phyloP scores from a whole-genome alignment of 176 grass and related monocot species.

The Avena atlantica region DNA sequence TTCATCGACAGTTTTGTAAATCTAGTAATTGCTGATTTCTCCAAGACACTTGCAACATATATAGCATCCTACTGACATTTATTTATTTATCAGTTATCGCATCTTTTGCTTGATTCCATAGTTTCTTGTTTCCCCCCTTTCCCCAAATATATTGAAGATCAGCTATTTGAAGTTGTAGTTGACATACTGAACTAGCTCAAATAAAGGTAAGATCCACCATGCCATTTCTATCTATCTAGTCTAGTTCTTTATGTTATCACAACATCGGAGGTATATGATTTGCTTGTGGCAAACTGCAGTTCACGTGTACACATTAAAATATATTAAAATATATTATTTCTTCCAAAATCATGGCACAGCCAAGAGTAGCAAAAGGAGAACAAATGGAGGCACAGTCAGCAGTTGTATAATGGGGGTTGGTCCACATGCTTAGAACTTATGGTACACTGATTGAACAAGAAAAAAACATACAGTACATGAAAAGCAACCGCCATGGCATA shows the following conservation, averaged over 20 bases:
- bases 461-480: not conserved
- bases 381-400: slow-evolving; percentile 36
- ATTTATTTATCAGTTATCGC: not conserved
- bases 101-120: not conserved
- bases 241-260: slow-evolving; percentile 6
- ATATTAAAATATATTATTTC: slow-evolving; percentile 39
- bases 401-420: slow-evolving; percentile 15
- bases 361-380: slow-evolving; percentile 23
- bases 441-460: not conserved
- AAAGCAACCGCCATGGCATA: not conserved
- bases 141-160: not conserved
- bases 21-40: not conserved
- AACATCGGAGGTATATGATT: slow-evolving; percentile 1
- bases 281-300: slow-evolving; percentile 21
- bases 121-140: not conserved
- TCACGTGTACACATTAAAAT: slow-evolving; percentile 32
- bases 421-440: slow-evolving; percentile 25
- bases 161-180: not conserved
- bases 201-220: not conserved
- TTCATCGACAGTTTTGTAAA: not conserved
- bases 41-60: not conserved
- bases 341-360: not conserved
- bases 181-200: slow-evolving; percentile 13
- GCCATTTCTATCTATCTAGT: slow-evolving; percentile 27
- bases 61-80: not conserved